Conservation (phyloP, 441 rosid genomes). For the Metrosideros polymorpha region DNA sequence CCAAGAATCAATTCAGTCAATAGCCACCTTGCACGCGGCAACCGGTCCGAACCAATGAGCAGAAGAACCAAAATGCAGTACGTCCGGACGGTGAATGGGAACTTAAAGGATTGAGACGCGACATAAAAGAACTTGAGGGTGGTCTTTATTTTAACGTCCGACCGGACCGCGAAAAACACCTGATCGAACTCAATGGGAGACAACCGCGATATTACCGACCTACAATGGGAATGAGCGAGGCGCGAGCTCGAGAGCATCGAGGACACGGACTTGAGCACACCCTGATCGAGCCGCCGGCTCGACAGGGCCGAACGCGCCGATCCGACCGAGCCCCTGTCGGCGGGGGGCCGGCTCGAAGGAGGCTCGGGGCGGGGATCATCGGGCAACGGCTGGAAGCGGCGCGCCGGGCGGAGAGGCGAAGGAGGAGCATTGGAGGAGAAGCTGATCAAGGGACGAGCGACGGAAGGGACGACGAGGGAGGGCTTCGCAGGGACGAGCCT, state of each 20-base stretch:
- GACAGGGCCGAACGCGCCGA: not conserved
- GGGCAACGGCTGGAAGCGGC: conserved; percentile 6
- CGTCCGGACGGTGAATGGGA: conserved; percentile 52
- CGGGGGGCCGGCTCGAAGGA: not conserved
- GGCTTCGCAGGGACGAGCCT: conserved; percentile 23
- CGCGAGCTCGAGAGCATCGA: conserved; percentile 39
- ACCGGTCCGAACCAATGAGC: conserved; percentile 29
- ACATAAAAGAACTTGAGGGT: conserved; percentile 48
- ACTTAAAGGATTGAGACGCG: conserved; percentile 40
- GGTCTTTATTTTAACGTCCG: conserved; percentile 41
- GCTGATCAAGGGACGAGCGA: conserved; percentile 31
- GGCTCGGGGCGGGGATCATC: conserved; percentile 11
- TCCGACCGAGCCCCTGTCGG: not conserved
- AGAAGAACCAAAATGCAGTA: conserved; percentile 54
- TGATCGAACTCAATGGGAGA: conserved; percentile 54
- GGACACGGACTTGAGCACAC: conserved; percentile 27
- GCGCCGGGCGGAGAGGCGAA: not conserved
- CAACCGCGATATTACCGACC: conserved; percentile 28
- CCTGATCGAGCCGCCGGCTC: conserved; percentile 11
- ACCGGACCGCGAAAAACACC: conserved; percentile 24
- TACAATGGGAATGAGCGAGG: conserved; percentile 40
- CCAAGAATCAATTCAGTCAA: conserved; percentile 60
- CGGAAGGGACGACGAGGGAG: conserved; percentile 9
- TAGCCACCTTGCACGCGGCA: conserved; percentile 46
- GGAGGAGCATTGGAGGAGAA: conserved; percentile 16